These are phyloP conservation scores for Rhamnella rubrinervis DNA, from an alignment of 331 rosid genomes.

Conservation along the genomic window DNA sequence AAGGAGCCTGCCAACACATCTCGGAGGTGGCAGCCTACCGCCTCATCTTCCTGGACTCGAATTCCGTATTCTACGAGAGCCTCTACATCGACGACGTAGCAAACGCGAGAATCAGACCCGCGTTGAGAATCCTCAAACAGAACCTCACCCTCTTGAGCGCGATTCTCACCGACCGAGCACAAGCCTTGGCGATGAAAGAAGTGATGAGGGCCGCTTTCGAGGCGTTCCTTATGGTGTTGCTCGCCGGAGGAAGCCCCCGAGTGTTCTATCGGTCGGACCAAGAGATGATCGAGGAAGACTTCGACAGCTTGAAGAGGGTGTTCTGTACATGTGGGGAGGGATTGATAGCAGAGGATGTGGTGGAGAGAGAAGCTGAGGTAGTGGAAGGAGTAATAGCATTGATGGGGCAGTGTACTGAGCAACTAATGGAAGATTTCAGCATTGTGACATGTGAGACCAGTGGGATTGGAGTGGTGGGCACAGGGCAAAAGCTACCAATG, in stretches of 20 bases:
- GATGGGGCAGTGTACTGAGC: conserved; percentile 71
- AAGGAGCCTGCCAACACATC: conserved; percentile 64
- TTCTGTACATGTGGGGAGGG: conserved; percentile 83
- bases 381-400: conserved; percentile 70
- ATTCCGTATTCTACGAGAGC: conserved; percentile 64
- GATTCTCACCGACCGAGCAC: conserved; percentile 65
- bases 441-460: conserved; percentile 67
- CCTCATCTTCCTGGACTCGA: conserved; percentile 78
- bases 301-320: conserved; percentile 60
- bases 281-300: conserved; percentile 69
- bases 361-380: conserved; percentile 69
- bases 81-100: conserved; percentile 64
- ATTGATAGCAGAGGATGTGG: conserved; percentile 65
- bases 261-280: conserved; percentile 57
- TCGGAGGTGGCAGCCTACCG: conserved; percentile 93
- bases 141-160: conserved; percentile 69
- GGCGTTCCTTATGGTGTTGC: conserved; percentile 79
- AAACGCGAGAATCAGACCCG: conserved; percentile 67
- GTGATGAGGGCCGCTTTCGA: conserved; percentile 88
- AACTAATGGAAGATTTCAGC: conserved; percentile 79
- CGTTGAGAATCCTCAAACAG: conserved; percentile 66
- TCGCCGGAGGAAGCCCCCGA: conserved; percentile 83
- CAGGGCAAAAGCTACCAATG: conserved; percentile 68
- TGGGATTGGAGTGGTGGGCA: conserved; percentile 62
- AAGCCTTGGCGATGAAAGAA: conserved; percentile 74